These are phyloP conservation scores for Pythium coloratum DNA, from an alignment of 352 stramenopile genomes.

Conservation along the genomic window DNA sequence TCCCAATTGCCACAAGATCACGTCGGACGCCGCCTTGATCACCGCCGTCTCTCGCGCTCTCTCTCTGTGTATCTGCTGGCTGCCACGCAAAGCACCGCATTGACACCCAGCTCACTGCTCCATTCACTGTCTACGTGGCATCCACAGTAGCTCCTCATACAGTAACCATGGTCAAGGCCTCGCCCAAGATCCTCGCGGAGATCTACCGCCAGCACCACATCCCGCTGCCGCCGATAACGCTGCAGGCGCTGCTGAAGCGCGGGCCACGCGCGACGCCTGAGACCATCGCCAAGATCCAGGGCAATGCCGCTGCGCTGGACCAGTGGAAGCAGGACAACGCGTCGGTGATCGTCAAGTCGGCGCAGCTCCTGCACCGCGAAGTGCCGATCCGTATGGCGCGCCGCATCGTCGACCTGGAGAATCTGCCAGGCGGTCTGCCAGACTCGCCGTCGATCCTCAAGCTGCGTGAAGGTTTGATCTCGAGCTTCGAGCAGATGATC, in stretches of 20 bases:
- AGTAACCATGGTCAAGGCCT: slow-evolving; percentile 35
- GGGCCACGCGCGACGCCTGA: slow-evolving; percentile 50
- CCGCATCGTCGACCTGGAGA: slow-evolving; percentile 84
- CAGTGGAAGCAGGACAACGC: slow-evolving; percentile 69
- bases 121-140: background rate
- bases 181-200: slow-evolving; percentile 69
- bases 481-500: slow-evolving; percentile 75
- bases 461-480: slow-evolving; percentile 60
- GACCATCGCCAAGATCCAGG: slow-evolving; percentile 50
- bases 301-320: slow-evolving; percentile 42
- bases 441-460: slow-evolving; percentile 57
- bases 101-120: background rate
- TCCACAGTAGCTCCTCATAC: background rate
- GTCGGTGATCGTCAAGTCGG: slow-evolving; percentile 73
- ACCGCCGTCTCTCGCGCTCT: background rate
- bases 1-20: slow-evolving; percentile 6
- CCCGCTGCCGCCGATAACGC: slow-evolving; percentile 74
- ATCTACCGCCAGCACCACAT: slow-evolving; percentile 86
- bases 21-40: slow-evolving; percentile 18
- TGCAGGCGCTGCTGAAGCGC: slow-evolving; percentile 73
- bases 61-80: background rate
- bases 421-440: slow-evolving; percentile 68
- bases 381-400: slow-evolving; percentile 78
- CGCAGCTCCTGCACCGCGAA: slow-evolving; percentile 74
- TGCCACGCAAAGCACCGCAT: background rate